phyloP scores from a whole-genome alignment of 2,329 filamentous ascomycete genomes.

The Ceratocystiopsis sp. region DNA sequence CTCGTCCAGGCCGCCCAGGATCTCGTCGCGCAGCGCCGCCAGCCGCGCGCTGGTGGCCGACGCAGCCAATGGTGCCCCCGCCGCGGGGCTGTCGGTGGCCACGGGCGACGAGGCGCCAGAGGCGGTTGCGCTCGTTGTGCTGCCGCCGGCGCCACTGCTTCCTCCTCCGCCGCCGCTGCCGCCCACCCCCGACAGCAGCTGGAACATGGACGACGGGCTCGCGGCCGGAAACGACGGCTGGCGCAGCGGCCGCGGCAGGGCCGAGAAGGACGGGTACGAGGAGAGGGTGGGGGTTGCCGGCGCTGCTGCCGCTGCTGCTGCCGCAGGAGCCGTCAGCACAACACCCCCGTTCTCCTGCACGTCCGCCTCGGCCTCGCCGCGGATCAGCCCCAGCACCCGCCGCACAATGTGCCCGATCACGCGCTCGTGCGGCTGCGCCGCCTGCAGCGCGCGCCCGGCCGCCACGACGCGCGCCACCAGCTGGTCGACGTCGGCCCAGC shows the following conservation, averaged over 20 bases:
- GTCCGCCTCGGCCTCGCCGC: slow-evolving; percentile 77
- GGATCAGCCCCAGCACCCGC: slow-evolving; percentile 74
- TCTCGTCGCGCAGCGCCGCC: slow-evolving; percentile 70
- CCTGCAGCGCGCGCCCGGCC: slow-evolving; percentile 59
- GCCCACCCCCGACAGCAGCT: slow-evolving; percentile 54
- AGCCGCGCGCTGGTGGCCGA: slow-evolving; percentile 19
- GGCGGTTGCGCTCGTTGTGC: too few relatives aligned
- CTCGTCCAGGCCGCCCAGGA: slow-evolving; percentile 86
- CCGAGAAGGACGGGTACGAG: background rate
- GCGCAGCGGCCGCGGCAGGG: slow-evolving; percentile 1
- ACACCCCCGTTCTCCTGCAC: slow-evolving; percentile 33
- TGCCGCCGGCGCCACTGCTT: slow-evolving; percentile 1
- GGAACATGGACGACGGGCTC: slow-evolving; percentile 58
- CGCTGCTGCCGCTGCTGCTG: slow-evolving; percentile 36
- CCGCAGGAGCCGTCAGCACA: slow-evolving; percentile 15
- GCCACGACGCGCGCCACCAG: slow-evolving; percentile 67
- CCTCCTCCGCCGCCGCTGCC: slow-evolving; percentile 10
- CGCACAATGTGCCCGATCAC: slow-evolving; percentile 90
- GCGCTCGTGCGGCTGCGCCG: slow-evolving; percentile 77
- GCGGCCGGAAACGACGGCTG: slow-evolving; percentile 25
- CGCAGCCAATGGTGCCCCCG: too few relatives aligned
- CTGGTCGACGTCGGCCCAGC: slow-evolving; percentile 58
- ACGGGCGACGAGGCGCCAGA: slow-evolving; percentile 34
- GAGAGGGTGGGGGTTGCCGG: slow-evolving; percentile 17
- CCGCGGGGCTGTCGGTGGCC: slow-evolving; percentile 4